Conservation (phyloP, 192 early-diverging fungal genomes). For the Thoreauomyces humboldtii region DNA sequence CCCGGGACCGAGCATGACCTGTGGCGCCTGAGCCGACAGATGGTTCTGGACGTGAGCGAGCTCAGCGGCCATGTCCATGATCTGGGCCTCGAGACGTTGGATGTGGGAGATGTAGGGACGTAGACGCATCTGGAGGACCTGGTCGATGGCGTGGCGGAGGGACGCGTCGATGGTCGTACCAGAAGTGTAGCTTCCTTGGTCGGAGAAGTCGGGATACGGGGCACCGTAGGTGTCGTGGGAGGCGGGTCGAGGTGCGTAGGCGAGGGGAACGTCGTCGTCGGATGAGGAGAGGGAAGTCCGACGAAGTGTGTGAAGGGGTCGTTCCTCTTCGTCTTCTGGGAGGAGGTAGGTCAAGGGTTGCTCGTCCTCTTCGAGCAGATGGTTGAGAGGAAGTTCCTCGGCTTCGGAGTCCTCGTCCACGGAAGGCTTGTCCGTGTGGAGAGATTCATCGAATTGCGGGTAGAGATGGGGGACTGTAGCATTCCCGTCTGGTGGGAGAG, state of each 20-base stretch:
- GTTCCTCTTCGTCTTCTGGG: conserved; percentile 7
- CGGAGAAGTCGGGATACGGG: background rate
- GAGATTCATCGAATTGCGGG: too few relatives aligned
- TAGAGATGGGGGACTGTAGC: too few relatives aligned
- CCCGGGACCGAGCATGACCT: conserved; percentile 9
- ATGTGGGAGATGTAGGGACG: conserved; percentile 5
- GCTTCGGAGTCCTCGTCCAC: background rate
- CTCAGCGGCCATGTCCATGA: background rate
- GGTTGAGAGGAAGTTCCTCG: background rate
- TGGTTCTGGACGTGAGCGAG: background rate
- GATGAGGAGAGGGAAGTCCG: background rate
- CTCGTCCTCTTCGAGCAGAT: background rate
- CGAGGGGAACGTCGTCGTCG: background rate
- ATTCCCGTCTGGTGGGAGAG: too few relatives aligned
- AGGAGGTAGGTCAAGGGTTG: background rate
- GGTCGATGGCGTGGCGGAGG: background rate
- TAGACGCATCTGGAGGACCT: background rate
- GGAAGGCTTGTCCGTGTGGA: too few relatives aligned
- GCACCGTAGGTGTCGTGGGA: background rate
- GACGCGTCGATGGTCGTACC: background rate
- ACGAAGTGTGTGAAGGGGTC: background rate
- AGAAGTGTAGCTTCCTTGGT: background rate
- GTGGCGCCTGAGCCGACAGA: background rate
- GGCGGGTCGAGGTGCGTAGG: background rate
- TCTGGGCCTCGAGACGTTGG: conserved; percentile 5